Conservation (phyloP, 2,329 filamentous ascomycete genomes). For the Aspergillus jensenii region DNA sequence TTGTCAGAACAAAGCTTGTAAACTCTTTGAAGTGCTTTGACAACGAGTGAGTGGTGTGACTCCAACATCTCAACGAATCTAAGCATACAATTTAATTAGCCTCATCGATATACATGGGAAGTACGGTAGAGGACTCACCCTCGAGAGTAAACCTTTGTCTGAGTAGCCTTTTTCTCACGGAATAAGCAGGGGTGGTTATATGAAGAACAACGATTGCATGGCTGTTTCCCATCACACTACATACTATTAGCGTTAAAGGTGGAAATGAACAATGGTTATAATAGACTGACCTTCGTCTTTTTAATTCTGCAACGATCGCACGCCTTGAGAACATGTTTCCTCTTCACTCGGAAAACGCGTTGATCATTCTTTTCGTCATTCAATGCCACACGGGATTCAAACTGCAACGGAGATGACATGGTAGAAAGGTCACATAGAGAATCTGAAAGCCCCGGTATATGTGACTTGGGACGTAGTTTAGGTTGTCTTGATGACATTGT, state of each 20-base stretch:
- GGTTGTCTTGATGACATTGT: constrained; percentile 44
- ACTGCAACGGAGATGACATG: constrained; percentile 31
- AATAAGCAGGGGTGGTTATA: constrained; percentile 47
- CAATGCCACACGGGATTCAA: constrained; percentile 28
- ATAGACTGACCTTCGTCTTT: constrained; percentile 43
- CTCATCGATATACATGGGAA: neutral
- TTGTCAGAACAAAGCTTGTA: constrained; percentile 44
- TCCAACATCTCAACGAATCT: constrained; percentile 48
- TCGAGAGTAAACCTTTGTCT: constrained; percentile 46
- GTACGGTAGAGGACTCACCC: constrained; percentile 28
- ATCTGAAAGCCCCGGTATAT: constrained; percentile 36
- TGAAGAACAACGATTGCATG: constrained; percentile 44
- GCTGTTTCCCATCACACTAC: constrained; percentile 48
- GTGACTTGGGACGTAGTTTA: constrained; percentile 39
- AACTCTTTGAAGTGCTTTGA: constrained; percentile 43
- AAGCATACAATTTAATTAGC: constrained; percentile 4
- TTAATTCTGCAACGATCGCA: constrained; percentile 48
- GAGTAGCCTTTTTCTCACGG: constrained; percentile 44
- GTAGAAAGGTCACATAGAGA: constrained; percentile 33
- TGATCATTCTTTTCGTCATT: constrained; percentile 38
- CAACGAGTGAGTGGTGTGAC: constrained; percentile 43
- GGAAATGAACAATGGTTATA: neutral
- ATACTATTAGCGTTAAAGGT: constrained; percentile 14
- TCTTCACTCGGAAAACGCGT: constrained; percentile 43
- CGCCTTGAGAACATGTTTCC: constrained; percentile 46